Evolutionary conservation across 352 stramenopile species (phyloP).

Genomic region (Phytopythium vexans): DNA sequence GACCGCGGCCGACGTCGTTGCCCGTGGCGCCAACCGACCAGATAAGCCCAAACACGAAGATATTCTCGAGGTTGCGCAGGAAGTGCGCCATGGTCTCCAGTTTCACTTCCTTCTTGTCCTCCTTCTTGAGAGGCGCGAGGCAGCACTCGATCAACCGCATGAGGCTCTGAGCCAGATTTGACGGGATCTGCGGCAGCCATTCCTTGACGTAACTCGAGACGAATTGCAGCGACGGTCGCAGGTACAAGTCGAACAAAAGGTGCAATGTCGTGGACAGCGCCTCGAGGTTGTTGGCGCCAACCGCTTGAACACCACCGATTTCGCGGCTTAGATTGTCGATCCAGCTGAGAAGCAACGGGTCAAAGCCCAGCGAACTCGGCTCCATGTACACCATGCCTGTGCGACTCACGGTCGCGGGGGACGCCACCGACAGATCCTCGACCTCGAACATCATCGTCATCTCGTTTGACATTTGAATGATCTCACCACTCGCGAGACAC

Average conservation of each 20-base stretch:
- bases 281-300: constrained; percentile 43
- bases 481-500: constrained; percentile 92
- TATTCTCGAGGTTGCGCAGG: constrained; percentile 74
- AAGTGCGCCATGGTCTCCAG: constrained; percentile 66
- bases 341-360: constrained; percentile 89
- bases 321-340: constrained; percentile 67
- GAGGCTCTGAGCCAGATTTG: constrained; percentile 87
- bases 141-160: constrained; percentile 92
- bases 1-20: constrained; percentile 77
- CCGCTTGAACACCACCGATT: constrained; percentile 31
- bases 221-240: constrained; percentile 77
- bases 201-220: constrained; percentile 88
- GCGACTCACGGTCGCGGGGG: constrained; percentile 92
- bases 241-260: constrained; percentile 87
- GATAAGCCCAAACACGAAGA: constrained; percentile 92
- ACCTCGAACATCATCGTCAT: constrained; percentile 99
- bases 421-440: constrained; percentile 93
- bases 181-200: constrained; percentile 90
- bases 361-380: constrained; percentile 89
- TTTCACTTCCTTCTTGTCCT: constrained; percentile 85
- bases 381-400: constrained; percentile 98
- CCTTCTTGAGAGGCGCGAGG: constrained; percentile 75
- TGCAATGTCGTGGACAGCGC: constrained; percentile 50
- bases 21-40: constrained; percentile 92
- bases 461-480: constrained; percentile 93